A percentile compares a stretch with the other conserved stretches of the same genome.
phyloP scores from a whole-genome alignment of 2,329 filamentous ascomycete genomes.

The Nothophoma quercina region DNA sequence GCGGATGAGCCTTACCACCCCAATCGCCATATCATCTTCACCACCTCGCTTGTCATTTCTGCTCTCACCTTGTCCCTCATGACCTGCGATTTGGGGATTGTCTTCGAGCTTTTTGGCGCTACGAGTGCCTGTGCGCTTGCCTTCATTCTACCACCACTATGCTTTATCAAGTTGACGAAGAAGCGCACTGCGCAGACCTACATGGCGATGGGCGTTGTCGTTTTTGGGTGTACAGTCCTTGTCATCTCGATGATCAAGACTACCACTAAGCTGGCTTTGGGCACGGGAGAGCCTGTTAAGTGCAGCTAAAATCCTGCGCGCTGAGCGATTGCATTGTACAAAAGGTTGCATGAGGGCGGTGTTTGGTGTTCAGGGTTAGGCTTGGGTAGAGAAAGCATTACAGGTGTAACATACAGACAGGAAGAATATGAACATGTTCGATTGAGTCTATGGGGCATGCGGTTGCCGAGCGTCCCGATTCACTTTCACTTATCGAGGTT shows the following conservation, averaged over 20 bases:
- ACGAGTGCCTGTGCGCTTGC: slow-evolving; percentile 93
- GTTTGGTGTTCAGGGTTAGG: slow-evolving; percentile 2
- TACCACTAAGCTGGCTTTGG: slow-evolving; percentile 37
- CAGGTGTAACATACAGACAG: neutral
- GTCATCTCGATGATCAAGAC: slow-evolving; percentile 60
- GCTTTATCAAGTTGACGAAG: slow-evolving; percentile 91
- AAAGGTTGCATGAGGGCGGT: slow-evolving; percentile 13
- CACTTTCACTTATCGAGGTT: too few species aligned
- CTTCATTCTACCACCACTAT: slow-evolving; percentile 93
- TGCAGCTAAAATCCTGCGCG: too few species aligned
- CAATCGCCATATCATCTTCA: slow-evolving; percentile 85
- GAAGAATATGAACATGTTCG: neutral
- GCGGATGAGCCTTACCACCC: slow-evolving; percentile 78
- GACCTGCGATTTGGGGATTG: slow-evolving; percentile 91
- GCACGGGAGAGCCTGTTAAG: slow-evolving; percentile 29
- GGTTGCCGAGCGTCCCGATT: too few species aligned
- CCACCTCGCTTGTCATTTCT: slow-evolving; percentile 77
- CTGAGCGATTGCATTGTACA: slow-evolving; percentile 16
- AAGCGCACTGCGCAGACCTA: slow-evolving; percentile 77
- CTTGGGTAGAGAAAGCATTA: neutral
- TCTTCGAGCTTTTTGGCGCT: slow-evolving; percentile 95
- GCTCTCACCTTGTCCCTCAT: slow-evolving; percentile 81
- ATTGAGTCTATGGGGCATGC: too few species aligned
- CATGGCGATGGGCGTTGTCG: slow-evolving; percentile 73
- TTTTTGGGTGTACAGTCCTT: slow-evolving; percentile 83